A percentile compares a stretch with the other conserved stretches of the same genome.
phyloP scores from a whole-genome alignment of 768 basidiomycete genomes.

The Rhodotorula kratochvilovae region DNA sequence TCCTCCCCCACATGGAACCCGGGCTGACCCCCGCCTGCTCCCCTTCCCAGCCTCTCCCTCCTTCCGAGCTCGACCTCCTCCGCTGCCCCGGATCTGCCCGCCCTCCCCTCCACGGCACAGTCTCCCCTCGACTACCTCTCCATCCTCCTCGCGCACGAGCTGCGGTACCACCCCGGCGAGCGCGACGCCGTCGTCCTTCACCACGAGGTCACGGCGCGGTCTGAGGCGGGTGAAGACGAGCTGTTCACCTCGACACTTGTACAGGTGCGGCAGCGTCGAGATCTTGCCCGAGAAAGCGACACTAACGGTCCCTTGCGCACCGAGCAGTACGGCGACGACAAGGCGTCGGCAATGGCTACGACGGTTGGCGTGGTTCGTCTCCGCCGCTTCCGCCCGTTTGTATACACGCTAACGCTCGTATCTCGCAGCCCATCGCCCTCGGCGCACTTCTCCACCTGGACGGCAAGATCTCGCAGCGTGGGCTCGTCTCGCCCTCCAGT shows the following conservation, averaged over 20 bases:
- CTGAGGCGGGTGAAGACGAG: conserved; percentile 7
- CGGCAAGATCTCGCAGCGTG: conserved; percentile 51
- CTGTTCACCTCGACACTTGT: conserved; percentile 32
- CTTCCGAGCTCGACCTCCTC: conserved; percentile 4
- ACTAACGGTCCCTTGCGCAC: no score
- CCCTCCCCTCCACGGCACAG: conserved; percentile 29
- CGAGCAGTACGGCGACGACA: conserved; percentile 56
- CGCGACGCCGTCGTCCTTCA: conserved; percentile 80
- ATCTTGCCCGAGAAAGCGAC: no score
- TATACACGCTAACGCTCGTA: neutral
- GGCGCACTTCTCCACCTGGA: conserved; percentile 69
- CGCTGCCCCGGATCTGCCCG: conserved; percentile 21
- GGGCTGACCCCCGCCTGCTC: neutral
- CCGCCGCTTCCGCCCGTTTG: no score
- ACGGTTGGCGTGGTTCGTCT: conserved; percentile 64
- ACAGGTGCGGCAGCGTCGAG: conserved; percentile 21
- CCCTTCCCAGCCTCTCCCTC: conserved; percentile 10
- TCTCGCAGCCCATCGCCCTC: conserved; percentile 67
- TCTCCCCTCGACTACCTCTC: conserved; percentile 69
- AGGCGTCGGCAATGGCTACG: conserved; percentile 77
- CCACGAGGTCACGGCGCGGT: conserved; percentile 67
- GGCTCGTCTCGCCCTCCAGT: conserved; percentile 57
- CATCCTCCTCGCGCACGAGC: conserved; percentile 62
- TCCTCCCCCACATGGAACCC: neutral
- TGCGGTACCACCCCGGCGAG: conserved; percentile 66